These are phyloP conservation scores for Vanrija sp. DNA, from an alignment of 1,284 basidiomycete species.

Conservation along the genomic window DNA sequence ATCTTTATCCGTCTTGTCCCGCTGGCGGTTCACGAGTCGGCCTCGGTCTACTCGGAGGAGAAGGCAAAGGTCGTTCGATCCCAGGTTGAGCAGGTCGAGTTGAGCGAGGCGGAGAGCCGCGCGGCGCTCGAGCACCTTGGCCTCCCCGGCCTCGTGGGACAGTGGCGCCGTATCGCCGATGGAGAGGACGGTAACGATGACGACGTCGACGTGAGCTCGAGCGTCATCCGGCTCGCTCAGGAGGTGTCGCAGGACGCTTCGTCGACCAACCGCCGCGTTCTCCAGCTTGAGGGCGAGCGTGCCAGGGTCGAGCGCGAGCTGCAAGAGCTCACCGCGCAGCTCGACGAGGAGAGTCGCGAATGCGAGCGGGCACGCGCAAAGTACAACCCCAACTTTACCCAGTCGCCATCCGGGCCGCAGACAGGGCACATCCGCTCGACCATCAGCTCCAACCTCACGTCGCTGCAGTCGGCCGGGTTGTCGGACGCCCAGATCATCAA, in stretches of 20 bases:
- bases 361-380: conserved; percentile 79
- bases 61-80: conserved; percentile 92
- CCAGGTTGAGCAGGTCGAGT: conserved; percentile 82
- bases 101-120: conserved; percentile 73
- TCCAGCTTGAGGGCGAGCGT: conserved; percentile 63
- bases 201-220: conserved; percentile 60
- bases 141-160: conserved; percentile 68
- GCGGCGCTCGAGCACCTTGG: conserved; percentile 79
- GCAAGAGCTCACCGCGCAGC: conserved; percentile 58
- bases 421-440: conserved; percentile 72
- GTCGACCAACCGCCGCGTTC: conserved; percentile 53
- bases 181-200: conserved; percentile 52
- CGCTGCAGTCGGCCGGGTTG: conserved; percentile 69
- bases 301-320: conserved; percentile 60
- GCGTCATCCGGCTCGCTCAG: conserved; percentile 71
- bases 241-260: conserved; percentile 66
- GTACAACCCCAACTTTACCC: conserved; percentile 83
- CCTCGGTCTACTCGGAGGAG: conserved; percentile 95
- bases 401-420: conserved; percentile 72
- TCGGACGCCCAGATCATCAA: conserved; percentile 73
- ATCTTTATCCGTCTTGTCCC: conserved; percentile 86
- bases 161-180: conserved; percentile 72
- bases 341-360: conserved; percentile 73
- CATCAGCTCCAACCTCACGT: conserved; percentile 69
- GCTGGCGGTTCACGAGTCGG: conserved; percentile 90